Conservation (phyloP, 2,329 filamentous ascomycete genomes). For the Colletotrichum musae region DNA sequence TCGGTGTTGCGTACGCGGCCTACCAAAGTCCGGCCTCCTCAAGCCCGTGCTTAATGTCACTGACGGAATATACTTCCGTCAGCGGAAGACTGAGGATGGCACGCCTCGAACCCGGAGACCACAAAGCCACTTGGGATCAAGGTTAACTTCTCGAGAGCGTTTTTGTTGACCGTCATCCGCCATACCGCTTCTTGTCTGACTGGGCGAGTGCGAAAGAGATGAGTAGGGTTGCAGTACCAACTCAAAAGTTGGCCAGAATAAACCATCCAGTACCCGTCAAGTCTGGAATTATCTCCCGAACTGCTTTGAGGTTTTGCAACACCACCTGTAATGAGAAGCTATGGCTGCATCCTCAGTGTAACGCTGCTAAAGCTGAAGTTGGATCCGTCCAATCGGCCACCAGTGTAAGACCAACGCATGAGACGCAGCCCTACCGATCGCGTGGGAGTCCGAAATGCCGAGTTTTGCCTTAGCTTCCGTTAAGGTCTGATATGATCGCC, state of each 20-base stretch:
- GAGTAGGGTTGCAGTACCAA: not conserved
- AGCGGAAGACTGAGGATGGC: not conserved
- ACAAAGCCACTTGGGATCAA: not conserved
- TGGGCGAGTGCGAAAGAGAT: not conserved
- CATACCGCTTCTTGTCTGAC: not conserved
- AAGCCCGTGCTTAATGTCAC: conserved; percentile 12
- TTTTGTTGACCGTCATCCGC: no score
- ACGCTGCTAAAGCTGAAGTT: no score
- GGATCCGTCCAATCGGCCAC: not conserved
- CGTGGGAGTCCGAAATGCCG: not conserved
- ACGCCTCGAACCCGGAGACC: not conserved
- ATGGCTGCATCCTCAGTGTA: no score
- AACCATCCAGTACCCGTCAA: not conserved
- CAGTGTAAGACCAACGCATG: not conserved
- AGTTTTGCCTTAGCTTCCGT: not conserved
- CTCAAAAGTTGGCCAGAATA: not conserved
- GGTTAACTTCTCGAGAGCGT: no score
- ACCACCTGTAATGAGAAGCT: no score
- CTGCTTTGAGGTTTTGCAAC: no score
- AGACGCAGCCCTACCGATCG: not conserved
- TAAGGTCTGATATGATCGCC: not conserved
- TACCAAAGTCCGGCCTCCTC: not conserved
- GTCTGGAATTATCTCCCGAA: not conserved
- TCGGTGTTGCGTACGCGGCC: conserved; percentile 4
- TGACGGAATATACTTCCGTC: conserved; percentile 11